Conservation (phyloP, 1,284 basidiomycete genomes). For the Neolentinus lepideus region DNA sequence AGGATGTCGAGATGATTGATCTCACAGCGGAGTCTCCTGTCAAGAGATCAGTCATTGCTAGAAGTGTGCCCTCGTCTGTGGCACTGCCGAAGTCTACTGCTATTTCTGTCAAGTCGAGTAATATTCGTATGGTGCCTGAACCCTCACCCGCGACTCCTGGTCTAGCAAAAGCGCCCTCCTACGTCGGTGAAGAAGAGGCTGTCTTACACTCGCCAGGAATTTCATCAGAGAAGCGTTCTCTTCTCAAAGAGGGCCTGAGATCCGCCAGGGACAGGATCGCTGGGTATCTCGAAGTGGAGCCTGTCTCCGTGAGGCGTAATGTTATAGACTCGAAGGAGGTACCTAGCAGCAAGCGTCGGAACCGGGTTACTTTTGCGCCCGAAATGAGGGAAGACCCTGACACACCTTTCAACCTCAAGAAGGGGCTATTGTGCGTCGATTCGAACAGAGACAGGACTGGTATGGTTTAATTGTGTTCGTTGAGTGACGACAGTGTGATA, state of each 20-base stretch:
- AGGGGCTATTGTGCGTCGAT: neutral
- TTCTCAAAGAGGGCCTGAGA: neutral
- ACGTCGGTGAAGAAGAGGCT: neutral
- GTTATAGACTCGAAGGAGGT: neutral
- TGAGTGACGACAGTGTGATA: too few species aligned
- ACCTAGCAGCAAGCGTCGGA: neutral
- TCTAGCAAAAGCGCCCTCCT: neutral
- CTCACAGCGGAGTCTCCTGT: neutral
- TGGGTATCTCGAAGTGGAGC: neutral
- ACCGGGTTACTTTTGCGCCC: neutral
- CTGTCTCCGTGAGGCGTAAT: neutral
- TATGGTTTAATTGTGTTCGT: neutral
- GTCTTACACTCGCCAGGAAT: neutral
- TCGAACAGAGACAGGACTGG: neutral
- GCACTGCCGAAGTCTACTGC: neutral
- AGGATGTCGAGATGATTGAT: constrained; percentile 1
- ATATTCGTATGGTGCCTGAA: neutral
- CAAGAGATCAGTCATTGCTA: neutral
- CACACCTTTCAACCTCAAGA: neutral
- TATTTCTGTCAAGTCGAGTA: neutral
- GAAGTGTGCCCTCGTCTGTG: too few species aligned
- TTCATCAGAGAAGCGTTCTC: neutral
- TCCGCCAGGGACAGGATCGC: neutral
- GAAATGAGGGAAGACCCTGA: neutral
- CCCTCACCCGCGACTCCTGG: neutral